Evolutionary conservation across 305 asterid genomes (phyloP), one percentile per base, ranked within the genome.

Genomic region (Fraxinus velutina): DNA sequence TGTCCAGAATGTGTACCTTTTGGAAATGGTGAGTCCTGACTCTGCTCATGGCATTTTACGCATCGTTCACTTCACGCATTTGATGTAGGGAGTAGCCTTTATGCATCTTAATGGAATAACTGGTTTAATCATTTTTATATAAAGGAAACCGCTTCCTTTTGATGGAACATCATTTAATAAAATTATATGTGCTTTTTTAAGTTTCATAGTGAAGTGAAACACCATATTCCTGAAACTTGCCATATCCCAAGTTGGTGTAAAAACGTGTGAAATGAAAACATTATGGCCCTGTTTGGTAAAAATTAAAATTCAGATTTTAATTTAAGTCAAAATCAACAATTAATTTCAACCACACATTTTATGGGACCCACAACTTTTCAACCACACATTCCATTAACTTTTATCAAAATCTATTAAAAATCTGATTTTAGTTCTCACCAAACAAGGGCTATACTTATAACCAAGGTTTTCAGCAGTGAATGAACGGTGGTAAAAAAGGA

Each of bases 1-100:
- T 95, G 99, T 64, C 88, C 86, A 22, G 96, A 91, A 6, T 95
- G 99, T 79, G 86, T 82, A 37, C 79, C 85, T 68, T 83, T 78
- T 70, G 86, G 60, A 57, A 84, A 76, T 70, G 91, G 98, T 93
- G 73, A 87, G 88, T 72, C 44, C 64, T 79, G 21, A 62, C 75
- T 77, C 29, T 19, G 62, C 79, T 19, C 29, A 15, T 80, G n/a
- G 13, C 30, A 12, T 44, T 83, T 75, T 70, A 30, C 76, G 22
- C 73, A 29, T 75, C 79, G 52, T 76, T 32, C 33, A 50, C 75
- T 82, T 33, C 10, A 4, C 7, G 36, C 19, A 22, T 44, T 55
- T 33, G 39, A 24, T 77, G 36, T 75, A 64, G 29, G 22, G 60
- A 13, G 9, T 34, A 5, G 39, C 8, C 50, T 42, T 42, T 42